Evolutionary conservation across 495 filamentous ascomycete genomes (phyloP).

Genomic region (Cladorrhinum samala): DNA sequence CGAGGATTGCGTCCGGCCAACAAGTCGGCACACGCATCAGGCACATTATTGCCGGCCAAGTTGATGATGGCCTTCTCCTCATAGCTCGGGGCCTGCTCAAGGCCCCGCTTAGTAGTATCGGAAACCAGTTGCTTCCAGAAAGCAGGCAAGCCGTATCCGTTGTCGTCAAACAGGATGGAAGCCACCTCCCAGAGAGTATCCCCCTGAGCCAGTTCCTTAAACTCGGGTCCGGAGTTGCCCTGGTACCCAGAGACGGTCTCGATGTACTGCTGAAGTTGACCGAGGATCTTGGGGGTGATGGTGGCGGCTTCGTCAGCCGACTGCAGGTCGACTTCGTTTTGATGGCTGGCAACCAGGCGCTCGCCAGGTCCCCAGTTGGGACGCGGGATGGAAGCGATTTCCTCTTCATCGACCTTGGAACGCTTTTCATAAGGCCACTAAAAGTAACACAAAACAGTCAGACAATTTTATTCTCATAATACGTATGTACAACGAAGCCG

Average conservation of each 20-base stretch:
- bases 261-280: constrained; percentile 28
- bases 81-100: constrained; percentile 43
- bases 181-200: constrained; percentile 68
- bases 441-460: constrained; percentile 37
- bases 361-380: constrained; percentile 75
- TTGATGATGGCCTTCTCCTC: constrained; percentile 82
- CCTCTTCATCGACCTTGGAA: constrained; percentile 56
- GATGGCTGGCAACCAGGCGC: constrained; percentile 56
- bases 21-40: constrained; percentile 74
- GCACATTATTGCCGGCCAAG: constrained; percentile 68
- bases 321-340: constrained; percentile 20
- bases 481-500: too few species aligned
- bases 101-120: constrained; percentile 45
- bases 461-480: constrained; percentile 35
- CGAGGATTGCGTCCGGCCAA: constrained; percentile 67
- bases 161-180: constrained; percentile 78
- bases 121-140: constrained; percentile 63
- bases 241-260: constrained; percentile 16
- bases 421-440: constrained; percentile 86
- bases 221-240: constrained; percentile 10
- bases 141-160: constrained; percentile 47
- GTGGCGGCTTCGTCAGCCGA: constrained; percentile 14
- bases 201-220: constrained; percentile 42
- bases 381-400: constrained; percentile 55
- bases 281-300: constrained; percentile 9